These are phyloP conservation scores for Cokeromyces recurvatus DNA, from an alignment of 371 early-diverging fungal genomes.

Conservation along the genomic window DNA sequence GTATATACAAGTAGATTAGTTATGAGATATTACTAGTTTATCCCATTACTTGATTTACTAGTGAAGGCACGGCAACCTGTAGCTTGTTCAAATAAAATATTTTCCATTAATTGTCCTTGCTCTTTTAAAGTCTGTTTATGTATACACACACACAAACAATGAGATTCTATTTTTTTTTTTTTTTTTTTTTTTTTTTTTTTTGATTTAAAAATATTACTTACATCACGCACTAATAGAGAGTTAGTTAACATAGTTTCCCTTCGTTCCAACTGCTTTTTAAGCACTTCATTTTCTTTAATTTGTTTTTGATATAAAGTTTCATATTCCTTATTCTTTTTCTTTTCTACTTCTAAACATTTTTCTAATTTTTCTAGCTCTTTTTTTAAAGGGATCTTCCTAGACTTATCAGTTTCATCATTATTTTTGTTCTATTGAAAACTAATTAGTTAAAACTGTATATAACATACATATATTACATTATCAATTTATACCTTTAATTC, in stretches of 20 bases:
- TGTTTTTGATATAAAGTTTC: conserved; percentile 1
- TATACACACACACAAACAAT: not conserved
- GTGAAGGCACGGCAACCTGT: too few relatives aligned
- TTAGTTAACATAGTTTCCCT: conserved; percentile 20
- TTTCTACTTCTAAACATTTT: conserved; percentile 1
- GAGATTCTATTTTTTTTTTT: not conserved
- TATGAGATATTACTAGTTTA: too few relatives aligned
- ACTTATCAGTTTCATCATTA: too few relatives aligned
- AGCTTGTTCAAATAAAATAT: conserved; percentile 38
- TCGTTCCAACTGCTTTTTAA: conserved; percentile 23
- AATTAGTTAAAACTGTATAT: too few relatives aligned
- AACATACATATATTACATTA: too few relatives aligned
- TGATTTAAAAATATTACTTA: too few relatives aligned
- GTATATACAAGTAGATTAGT: too few relatives aligned
- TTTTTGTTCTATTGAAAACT: too few relatives aligned
- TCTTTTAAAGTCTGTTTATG: conserved; percentile 34
- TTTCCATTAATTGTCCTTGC: conserved; percentile 36
- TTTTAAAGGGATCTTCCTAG: too few relatives aligned
- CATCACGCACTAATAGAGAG: conserved; percentile 24
- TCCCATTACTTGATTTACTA: too few relatives aligned
- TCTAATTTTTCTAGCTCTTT: conserved; percentile 15
- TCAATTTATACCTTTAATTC: conserved; percentile 19
- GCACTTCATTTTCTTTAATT: not conserved
- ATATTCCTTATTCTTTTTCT: not conserved
- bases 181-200: too few relatives aligned